Evolutionary conservation across 192 early-diverging fungal species (phyloP).

Genomic region (Coemansia sp.): DNA sequence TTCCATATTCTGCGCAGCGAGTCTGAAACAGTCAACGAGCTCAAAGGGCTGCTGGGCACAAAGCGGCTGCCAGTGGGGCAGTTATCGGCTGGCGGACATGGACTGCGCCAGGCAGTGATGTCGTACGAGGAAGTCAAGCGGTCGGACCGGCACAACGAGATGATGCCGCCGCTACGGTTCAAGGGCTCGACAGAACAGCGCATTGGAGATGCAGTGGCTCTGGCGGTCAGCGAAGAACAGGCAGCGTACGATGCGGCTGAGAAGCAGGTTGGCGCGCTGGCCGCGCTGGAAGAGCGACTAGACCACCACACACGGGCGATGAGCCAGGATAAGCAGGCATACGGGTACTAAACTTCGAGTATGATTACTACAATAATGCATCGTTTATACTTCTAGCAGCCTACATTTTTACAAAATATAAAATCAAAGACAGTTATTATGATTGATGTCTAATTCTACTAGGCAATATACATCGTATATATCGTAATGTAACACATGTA

Average conservation of each 20-base stretch:
- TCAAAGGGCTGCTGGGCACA: constrained; percentile 87
- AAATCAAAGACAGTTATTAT: too few relatives aligned
- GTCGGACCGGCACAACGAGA: constrained; percentile 91
- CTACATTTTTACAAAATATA: too few relatives aligned
- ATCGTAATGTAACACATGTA: too few relatives aligned
- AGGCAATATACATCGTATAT: too few relatives aligned
- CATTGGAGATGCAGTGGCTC: constrained; percentile 28
- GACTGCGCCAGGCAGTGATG: constrained; percentile 82
- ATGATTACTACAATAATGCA: too few relatives aligned
- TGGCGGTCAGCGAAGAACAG: constrained; percentile 31
- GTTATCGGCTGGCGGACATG: constrained; percentile 86
- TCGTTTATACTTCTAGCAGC: too few relatives aligned
- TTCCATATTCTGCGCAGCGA: constrained; percentile 91
- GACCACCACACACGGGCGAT: constrained; percentile 34
- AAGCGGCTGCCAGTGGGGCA: constrained; percentile 81
- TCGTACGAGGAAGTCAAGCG: constrained; percentile 91
- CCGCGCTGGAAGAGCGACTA: constrained; percentile 34
- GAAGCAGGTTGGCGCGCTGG: constrained; percentile 22
- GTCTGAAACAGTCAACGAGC: constrained; percentile 88
- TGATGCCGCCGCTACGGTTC: constrained; percentile 68
- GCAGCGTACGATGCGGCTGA: constrained; percentile 38
- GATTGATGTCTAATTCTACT: too few relatives aligned
- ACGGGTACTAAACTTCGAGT: constrained; percentile 16
- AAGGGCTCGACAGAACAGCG: constrained; percentile 21
- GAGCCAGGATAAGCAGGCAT: constrained; percentile 25